These are phyloP conservation scores for Sphaerulina musiva DNA, from an alignment of 2,329 filamentous ascomycete genomes.

Conservation along the genomic window DNA sequence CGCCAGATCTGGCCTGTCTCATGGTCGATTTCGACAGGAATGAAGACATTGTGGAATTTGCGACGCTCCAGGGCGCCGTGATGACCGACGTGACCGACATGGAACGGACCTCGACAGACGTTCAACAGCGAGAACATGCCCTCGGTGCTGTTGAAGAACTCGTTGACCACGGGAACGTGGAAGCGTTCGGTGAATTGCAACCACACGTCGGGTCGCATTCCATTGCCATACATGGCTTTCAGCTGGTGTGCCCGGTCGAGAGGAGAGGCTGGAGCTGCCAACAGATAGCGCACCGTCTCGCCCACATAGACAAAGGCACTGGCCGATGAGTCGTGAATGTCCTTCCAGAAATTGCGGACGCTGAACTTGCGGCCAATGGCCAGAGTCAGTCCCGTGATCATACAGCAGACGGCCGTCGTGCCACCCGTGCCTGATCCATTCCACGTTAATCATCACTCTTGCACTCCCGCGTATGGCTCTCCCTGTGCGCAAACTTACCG, in stretches of 20 bases:
- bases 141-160: constrained; percentile 76
- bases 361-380: constrained; percentile 64
- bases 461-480: neutral
- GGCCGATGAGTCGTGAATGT: constrained; percentile 60
- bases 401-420: constrained; percentile 51
- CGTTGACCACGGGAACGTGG: constrained; percentile 55
- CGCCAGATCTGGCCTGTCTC: constrained; percentile 61
- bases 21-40: constrained; percentile 63
- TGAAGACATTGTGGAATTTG: constrained; percentile 48
- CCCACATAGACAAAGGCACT: constrained; percentile 73
- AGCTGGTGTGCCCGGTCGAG: constrained; percentile 55
- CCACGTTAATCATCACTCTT: neutral
- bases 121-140: constrained; percentile 55
- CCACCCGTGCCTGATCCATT: constrained; percentile 51
- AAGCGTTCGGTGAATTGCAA: constrained; percentile 57
- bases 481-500: constrained; percentile 29
- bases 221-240: constrained; percentile 58
- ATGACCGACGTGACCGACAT: constrained; percentile 60
- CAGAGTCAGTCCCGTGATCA: constrained; percentile 52
- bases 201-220: constrained; percentile 64
- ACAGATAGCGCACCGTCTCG: constrained; percentile 67
- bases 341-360: constrained; percentile 63
- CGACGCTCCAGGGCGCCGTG: constrained; percentile 58
- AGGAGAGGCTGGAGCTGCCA: constrained; percentile 59
- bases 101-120: constrained; percentile 50